A percentile compares a stretch with the other conserved stretches of the same genome.
phyloP scores from a whole-genome alignment of 2,329 filamentous ascomycete species.

The Fusarium transvaalense region DNA sequence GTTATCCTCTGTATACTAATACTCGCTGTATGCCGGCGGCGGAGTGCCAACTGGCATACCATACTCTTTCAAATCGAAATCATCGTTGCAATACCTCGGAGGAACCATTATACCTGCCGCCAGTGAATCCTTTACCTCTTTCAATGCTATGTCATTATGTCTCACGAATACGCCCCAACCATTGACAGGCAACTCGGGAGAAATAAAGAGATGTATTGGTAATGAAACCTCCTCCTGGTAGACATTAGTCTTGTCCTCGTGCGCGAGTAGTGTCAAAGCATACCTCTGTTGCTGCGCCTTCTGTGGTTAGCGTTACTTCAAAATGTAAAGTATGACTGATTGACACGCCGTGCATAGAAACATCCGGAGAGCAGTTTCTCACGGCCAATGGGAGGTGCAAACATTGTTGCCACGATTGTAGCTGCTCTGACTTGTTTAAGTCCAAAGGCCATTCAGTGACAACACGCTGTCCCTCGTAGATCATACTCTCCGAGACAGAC shows the following conservation, averaged over 20 bases:
- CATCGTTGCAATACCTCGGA: slow-evolving; percentile 3
- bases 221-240: slow-evolving; percentile 1
- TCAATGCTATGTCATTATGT: neutral
- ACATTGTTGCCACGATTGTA: slow-evolving; percentile 15
- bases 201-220: slow-evolving; percentile 14
- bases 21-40: slow-evolving; percentile 10
- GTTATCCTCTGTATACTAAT: rapidly evolving
- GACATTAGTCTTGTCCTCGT: rapidly evolving
- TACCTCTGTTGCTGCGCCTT: neutral
- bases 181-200: neutral
- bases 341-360: neutral
- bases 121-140: neutral
- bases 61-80: neutral
- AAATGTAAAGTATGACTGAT: slow-evolving; percentile 7
- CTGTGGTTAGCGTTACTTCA: neutral
- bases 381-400: slow-evolving; percentile 6
- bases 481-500: rapidly evolving
- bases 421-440: neutral
- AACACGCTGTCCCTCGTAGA: slow-evolving; percentile 1
- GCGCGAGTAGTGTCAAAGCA: rapidly evolving
- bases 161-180: slow-evolving; percentile 10
- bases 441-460: slow-evolving; percentile 16
- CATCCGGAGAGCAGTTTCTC: neutral
- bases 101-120: slow-evolving; percentile 2
- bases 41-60: neutral